These are phyloP conservation scores for Keithomyces neogunnii DNA, from an alignment of 2,329 filamentous ascomycete genomes.

Conservation along the genomic window DNA sequence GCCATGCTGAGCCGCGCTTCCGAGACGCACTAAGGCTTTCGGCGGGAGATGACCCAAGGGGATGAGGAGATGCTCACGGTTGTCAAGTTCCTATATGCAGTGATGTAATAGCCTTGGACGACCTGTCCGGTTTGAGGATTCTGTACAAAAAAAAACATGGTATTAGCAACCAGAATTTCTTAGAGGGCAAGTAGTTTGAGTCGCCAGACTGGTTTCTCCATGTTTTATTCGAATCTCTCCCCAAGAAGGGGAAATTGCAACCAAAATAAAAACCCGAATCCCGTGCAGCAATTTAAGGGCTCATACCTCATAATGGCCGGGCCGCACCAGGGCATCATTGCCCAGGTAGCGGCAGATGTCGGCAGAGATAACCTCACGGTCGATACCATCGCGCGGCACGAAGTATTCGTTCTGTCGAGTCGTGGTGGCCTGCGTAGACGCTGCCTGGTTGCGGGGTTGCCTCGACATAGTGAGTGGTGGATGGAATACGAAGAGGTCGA, in stretches of 20 bases:
- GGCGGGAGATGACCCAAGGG: neutral
- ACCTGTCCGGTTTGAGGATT: slow-evolving; percentile 49
- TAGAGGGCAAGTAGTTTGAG: too few relatives aligned
- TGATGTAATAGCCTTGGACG: slow-evolving; percentile 68
- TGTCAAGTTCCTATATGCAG: slow-evolving; percentile 70
- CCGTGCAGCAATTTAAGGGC: neutral
- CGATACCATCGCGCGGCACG: slow-evolving; percentile 71
- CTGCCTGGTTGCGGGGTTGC: slow-evolving; percentile 28
- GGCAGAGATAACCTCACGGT: slow-evolving; percentile 74
- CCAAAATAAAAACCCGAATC: too few relatives aligned
- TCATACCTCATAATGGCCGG: slow-evolving; percentile 62
- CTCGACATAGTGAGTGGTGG: slow-evolving; percentile 25
- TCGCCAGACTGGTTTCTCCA: too few relatives aligned
- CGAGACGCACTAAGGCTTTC: neutral
- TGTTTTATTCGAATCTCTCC: too few relatives aligned
- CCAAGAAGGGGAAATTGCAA: too few relatives aligned
- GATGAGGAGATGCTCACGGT: slow-evolving; percentile 46
- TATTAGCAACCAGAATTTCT: neutral
- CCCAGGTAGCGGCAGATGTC: slow-evolving; percentile 79
- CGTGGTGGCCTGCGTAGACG: slow-evolving; percentile 26
- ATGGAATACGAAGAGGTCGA: slow-evolving; percentile 7
- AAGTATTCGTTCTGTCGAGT: slow-evolving; percentile 69
- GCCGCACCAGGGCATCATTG: slow-evolving; percentile 72
- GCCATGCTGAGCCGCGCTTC: too few relatives aligned
- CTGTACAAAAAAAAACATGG: slow-evolving; percentile 20